Percentiles rank a stretch among this genome's conserved stretches.
These are phyloP conservation scores for Aspergillus cejpii DNA, from an alignment of 2,329 filamentous ascomycete species.

Conservation along the genomic window DNA sequence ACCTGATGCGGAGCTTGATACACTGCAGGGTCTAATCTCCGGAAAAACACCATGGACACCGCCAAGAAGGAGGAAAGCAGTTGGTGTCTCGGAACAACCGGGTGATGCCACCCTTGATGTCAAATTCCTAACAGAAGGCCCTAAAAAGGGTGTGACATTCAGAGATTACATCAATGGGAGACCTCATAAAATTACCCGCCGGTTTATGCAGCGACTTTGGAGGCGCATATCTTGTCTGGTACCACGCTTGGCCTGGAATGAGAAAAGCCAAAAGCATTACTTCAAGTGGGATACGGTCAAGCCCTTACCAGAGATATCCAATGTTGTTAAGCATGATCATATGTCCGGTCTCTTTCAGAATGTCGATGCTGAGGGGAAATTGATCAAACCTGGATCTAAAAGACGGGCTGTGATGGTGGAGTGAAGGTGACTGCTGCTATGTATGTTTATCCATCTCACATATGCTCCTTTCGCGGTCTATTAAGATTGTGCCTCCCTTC, in stretches of 20 bases:
- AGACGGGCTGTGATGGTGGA: background rate
- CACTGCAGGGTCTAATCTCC: conserved; percentile 30
- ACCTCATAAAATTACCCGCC: conserved; percentile 36
- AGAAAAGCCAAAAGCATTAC: conserved; percentile 15
- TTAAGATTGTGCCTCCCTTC: too few species aligned
- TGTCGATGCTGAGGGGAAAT: background rate
- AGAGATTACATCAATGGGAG: conserved; percentile 29
- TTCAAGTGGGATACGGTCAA: conserved; percentile 29
- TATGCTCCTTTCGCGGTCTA: too few species aligned
- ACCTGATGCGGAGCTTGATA: conserved; percentile 31
- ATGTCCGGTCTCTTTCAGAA: background rate
- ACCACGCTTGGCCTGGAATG: conserved; percentile 25
- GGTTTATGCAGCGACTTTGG: conserved; percentile 38
- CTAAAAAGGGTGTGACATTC: conserved; percentile 34
- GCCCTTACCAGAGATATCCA: conserved; percentile 6
- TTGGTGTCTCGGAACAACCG: background rate
- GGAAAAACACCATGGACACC: conserved; percentile 29
- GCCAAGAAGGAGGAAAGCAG: conserved; percentile 22
- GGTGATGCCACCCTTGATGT: conserved; percentile 13
- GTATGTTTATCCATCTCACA: too few species aligned
- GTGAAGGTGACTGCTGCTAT: background rate
- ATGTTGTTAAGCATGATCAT: background rate
- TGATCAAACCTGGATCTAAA: background rate
- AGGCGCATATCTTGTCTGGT: conserved; percentile 30
- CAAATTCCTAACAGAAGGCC: conserved; percentile 32